Percentiles rank a stretch among this genome's conserved stretches.
These are phyloP conservation scores for Solanum dulcamara DNA, from an alignment of 257 asterid species.

Conservation along the genomic window DNA sequence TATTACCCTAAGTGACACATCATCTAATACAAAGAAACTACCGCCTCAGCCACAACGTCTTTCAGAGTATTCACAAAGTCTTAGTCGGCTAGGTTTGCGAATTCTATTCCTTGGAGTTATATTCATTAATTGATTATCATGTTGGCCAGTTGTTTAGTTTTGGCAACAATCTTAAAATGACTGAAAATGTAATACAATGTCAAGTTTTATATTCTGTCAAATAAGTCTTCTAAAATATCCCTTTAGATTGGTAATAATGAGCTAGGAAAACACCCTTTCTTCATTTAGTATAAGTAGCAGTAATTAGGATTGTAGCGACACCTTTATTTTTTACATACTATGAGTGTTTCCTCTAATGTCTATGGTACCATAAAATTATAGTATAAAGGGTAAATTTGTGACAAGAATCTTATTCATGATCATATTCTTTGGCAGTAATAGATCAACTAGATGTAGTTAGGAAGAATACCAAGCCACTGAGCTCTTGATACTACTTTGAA, in stretches of 20 bases:
- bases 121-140: background rate
- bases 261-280: background rate
- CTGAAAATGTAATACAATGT: background rate
- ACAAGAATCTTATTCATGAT: background rate
- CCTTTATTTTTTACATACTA: background rate
- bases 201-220: background rate
- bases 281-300: background rate
- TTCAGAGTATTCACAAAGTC: conserved; percentile 63
- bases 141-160: background rate
- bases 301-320: background rate
- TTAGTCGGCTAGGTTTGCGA: conserved; percentile 42
- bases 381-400: background rate
- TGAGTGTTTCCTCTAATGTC: background rate
- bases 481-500: background rate
- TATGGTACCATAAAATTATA: background rate
- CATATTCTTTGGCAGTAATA: background rate
- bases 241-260: background rate
- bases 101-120: background rate
- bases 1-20: conserved; percentile 11
- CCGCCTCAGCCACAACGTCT: conserved; percentile 79
- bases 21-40: conserved; percentile 25
- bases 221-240: background rate
- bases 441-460: background rate
- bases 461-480: background rate
- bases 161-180: background rate